These are phyloP conservation scores for Carex kokanica DNA, from an alignment of 176 grass and related monocot species.

Conservation along the genomic window DNA sequence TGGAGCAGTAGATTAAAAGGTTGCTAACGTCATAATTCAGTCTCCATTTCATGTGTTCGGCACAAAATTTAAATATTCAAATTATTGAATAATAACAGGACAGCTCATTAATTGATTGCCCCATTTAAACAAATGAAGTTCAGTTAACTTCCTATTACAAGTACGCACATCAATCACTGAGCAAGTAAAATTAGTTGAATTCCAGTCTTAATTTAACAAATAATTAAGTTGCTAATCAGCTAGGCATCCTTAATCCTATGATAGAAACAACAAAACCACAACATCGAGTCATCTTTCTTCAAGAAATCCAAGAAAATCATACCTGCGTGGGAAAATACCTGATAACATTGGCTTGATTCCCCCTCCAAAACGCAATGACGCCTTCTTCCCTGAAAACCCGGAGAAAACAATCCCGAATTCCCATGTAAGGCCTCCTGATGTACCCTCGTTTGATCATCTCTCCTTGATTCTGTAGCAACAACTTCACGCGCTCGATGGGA, in stretches of 20 bases:
- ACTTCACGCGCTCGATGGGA: conserved; percentile 84
- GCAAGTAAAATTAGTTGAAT: neutral
- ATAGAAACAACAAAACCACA: neutral
- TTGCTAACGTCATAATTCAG: neutral
- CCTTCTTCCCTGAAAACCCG: conserved; percentile 78
- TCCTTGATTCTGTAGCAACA: conserved; percentile 88
- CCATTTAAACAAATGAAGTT: neutral
- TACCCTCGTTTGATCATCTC: conserved; percentile 70
- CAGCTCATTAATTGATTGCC: neutral
- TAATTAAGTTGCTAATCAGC: neutral
- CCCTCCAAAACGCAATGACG: conserved; percentile 63
- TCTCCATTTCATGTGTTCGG: neutral
- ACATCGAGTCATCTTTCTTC: neutral
- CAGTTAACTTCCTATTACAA: neutral
- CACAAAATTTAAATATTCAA: neutral
- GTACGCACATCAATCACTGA: neutral
- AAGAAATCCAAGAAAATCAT: neutral
- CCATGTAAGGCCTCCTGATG: conserved; percentile 61
- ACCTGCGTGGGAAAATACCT: conserved; percentile 93
- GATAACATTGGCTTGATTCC: conserved; percentile 97
- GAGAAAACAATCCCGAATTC: conserved; percentile 58
- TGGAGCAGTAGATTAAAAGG: neutral
- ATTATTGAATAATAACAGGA: neutral
- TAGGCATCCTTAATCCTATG: neutral
- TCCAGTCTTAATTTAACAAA: neutral